Base-by-base conservation (phyloP, 768 basidiomycete species). In the Lentinula sp. region DNA sequence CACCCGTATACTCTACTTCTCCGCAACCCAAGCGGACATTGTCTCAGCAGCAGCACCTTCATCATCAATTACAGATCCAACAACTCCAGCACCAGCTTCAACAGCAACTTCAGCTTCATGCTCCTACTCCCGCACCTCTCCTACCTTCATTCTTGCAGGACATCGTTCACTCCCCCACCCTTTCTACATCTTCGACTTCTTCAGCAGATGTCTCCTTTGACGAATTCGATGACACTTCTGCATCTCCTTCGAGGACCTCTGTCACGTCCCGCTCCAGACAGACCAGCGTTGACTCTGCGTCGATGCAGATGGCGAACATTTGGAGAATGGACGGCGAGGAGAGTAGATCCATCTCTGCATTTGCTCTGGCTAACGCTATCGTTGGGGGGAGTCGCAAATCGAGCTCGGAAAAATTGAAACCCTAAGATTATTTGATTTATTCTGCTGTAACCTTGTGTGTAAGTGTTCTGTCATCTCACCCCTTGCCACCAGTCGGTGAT, bases 61-160 rank as follows among this genome's bases (percentile, higher is more conserved):
- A 64, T 54, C 67, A 62, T 23, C 64, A 52, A 40, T 56, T 65
- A 53, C 66, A 65, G 61, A 65, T 60, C 9, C 53, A 62, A 21
- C 65, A 61, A 59, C 65, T 64, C 50, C 68, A 64, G 39, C 64
- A 59, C 21, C 49, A 59, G 21, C 48, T 40, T n/a, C 34, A 42
- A 43, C 37, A 34, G 42, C 39, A 35, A 31, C 45, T 39, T 50
- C 65, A 56, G 55, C 66, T 78, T 18, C 75, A 78, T 53, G 75
- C 76, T 0, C 77, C 75, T 4, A 76, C 79, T 2, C 80, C 76
- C 16, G 73, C 66, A 18, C 73, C 86, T 6, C 78, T 91, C 43
- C 77, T 91, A n/a, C 89, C 89, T 3, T 84, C 89, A 7, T 91
- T 90, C 75, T 70, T 91, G 64, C 86, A 89, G 67, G 87, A 90